phyloP scores from a whole-genome alignment of 1,284 basidiomycete species.

The Hemileia vastatrix region DNA sequence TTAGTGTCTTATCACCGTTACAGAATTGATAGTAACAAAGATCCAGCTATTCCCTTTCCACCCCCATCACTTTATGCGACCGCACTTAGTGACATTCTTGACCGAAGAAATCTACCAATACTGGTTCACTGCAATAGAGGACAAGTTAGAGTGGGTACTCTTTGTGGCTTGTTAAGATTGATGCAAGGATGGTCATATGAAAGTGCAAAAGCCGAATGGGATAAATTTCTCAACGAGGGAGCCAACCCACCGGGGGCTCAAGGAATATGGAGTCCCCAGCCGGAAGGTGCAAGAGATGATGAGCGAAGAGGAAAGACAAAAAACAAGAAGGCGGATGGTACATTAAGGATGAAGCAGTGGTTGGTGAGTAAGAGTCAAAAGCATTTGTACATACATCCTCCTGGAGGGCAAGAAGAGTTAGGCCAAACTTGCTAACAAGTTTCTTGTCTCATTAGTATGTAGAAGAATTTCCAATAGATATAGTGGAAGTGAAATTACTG shows the following conservation, averaged over 20 bases:
- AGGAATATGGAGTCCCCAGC: constrained; percentile 21
- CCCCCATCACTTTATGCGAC: not conserved
- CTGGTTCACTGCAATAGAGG: constrained; percentile 21
- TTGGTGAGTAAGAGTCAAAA: not conserved
- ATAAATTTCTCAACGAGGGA: constrained; percentile 15
- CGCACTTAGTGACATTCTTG: constrained; percentile 6
- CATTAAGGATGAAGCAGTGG: constrained; percentile 9
- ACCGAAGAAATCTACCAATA: constrained; percentile 13
- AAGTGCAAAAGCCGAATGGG: constrained; percentile 3
- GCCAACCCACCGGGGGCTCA: constrained; percentile 18
- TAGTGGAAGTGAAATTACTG: not conserved
- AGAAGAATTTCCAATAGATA: constrained; percentile 15
- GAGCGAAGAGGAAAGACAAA: constrained; percentile 1
- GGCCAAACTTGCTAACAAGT: not conserved
- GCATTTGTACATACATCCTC: not conserved
- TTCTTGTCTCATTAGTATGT: constrained; percentile 8
- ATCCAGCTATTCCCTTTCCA: not conserved
- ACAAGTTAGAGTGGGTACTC: not conserved
- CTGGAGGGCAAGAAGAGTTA: too few species aligned
- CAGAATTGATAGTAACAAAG: constrained; percentile 18
- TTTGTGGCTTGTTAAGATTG: constrained; percentile 5
- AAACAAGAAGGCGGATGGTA: constrained; percentile 4
- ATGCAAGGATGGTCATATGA: constrained; percentile 10
- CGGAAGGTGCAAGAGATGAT: not conserved
- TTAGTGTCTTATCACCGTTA: too few species aligned